A percentile compares a stretch with the other conserved stretches of the same genome.
phyloP scores from a whole-genome alignment of 495 filamentous ascomycete genomes.

The Staphylotrichum longicolle region DNA sequence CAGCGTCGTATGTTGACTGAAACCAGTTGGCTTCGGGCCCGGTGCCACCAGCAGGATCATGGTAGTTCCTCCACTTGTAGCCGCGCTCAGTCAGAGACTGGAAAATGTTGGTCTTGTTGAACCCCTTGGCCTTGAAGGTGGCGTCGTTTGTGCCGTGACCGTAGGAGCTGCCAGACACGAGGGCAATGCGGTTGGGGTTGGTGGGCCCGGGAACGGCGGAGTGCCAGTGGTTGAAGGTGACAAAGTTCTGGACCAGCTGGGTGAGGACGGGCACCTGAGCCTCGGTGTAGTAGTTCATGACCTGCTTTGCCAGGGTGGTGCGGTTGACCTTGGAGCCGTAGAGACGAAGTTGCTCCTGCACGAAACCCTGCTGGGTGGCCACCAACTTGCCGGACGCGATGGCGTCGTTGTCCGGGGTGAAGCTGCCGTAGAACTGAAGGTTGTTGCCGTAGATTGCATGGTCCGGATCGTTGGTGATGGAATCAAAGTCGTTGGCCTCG shows the following conservation, averaged over 20 bases:
- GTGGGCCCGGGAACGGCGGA: slow-evolving; percentile 51
- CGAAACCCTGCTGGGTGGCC: slow-evolving; percentile 45
- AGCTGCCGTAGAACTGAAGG: slow-evolving; percentile 51
- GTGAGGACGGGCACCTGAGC: slow-evolving; percentile 49
- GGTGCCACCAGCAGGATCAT: slow-evolving; percentile 20
- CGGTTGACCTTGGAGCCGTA: slow-evolving; percentile 37
- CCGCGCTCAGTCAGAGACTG: slow-evolving; percentile 45
- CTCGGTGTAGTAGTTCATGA: slow-evolving; percentile 53
- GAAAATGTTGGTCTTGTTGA: slow-evolving; percentile 48
- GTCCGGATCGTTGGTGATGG: slow-evolving; percentile 49
- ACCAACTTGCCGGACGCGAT: slow-evolving; percentile 35
- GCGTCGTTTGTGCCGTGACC: slow-evolving; percentile 51
- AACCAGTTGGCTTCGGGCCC: slow-evolving; percentile 33
- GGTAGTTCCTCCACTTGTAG: slow-evolving; percentile 53
- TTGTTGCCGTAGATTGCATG: slow-evolving; percentile 53
- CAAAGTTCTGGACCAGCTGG: slow-evolving; percentile 50
- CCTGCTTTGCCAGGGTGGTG: slow-evolving; percentile 43
- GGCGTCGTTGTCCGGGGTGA: slow-evolving; percentile 39
- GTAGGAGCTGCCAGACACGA: slow-evolving; percentile 47
- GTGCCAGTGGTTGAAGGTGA: slow-evolving; percentile 54
- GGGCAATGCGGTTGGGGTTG: slow-evolving; percentile 49
- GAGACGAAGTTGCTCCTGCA: slow-evolving; percentile 46
- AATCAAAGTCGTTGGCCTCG: slow-evolving; percentile 44
- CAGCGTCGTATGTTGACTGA: slow-evolving; percentile 40
- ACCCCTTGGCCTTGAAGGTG: slow-evolving; percentile 39